Percentiles rank a stretch among this genome's conserved stretches.
Conservation (phyloP, 306 rosid genomes). For the Parietaria judaica region DNA sequence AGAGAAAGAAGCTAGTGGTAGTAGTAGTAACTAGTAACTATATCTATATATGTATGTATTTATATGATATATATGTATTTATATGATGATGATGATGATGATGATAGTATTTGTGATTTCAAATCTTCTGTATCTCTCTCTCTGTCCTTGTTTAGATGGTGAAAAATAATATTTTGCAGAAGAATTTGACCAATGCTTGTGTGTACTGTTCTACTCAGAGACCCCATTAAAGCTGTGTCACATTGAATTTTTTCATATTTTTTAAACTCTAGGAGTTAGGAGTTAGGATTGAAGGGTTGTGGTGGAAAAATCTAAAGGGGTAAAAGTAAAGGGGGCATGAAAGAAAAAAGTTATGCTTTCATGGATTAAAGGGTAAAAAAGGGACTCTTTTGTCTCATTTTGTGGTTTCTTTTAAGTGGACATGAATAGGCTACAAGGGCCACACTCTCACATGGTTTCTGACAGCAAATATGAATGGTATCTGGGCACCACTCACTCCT, state of each 20-base stretch:
- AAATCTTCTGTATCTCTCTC: too few relatives aligned
- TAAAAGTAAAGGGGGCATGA: too few relatives aligned
- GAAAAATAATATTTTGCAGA: not conserved
- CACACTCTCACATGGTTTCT: slow-evolving; percentile 38
- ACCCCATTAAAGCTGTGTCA: slow-evolving; percentile 24
- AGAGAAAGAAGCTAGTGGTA: not conserved
- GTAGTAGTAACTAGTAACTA: slow-evolving; percentile 1
- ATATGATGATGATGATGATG: not conserved
- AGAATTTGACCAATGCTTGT: slow-evolving; percentile 1
- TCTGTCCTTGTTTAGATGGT: not conserved
- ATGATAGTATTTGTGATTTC: too few relatives aligned
- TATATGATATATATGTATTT: not conserved
- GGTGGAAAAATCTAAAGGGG: too few relatives aligned
- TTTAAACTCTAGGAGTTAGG: too few relatives aligned
- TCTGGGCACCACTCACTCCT: slow-evolving; percentile 21
- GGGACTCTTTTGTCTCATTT: slow-evolving; percentile 36
- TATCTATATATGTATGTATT: not conserved
- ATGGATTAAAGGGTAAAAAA: slow-evolving; percentile 20
- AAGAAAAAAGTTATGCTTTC: slow-evolving; percentile 10
- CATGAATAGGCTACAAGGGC: slow-evolving; percentile 23
- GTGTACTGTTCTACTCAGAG: not conserved
- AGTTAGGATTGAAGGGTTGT: too few relatives aligned
- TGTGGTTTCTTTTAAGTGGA: slow-evolving; percentile 27
- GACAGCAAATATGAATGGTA: slow-evolving; percentile 28
- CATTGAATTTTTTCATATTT: too few relatives aligned